Percentiles rank a stretch among this genome's conserved stretches.
Conservation (phyloP, 768 basidiomycete genomes). For the Xanthoconium stramineum region DNA sequence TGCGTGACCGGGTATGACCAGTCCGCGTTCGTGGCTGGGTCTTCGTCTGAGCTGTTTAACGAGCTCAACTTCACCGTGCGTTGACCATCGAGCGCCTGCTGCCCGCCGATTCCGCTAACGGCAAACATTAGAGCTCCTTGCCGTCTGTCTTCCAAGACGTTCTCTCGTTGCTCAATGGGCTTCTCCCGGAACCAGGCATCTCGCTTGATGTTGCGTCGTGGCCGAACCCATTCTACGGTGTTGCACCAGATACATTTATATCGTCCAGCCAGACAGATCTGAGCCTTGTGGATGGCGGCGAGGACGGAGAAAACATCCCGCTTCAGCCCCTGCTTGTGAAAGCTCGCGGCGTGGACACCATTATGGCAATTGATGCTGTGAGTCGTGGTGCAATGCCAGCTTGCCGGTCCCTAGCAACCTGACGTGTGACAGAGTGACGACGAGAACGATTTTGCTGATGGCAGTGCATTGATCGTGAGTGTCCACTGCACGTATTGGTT, state of each 20-base stretch:
- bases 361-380: slow-evolving; percentile 48
- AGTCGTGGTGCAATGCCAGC: neutral
- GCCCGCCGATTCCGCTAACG: neutral
- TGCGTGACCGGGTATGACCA: slow-evolving; percentile 37
- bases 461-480: slow-evolving; percentile 26
- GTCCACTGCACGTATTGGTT: neutral
- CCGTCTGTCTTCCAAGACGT: slow-evolving; percentile 7
- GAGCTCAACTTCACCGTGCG: slow-evolving; percentile 28
- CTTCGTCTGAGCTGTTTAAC: slow-evolving; percentile 39
- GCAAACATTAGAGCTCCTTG: slow-evolving; percentile 3
- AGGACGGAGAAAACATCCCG: slow-evolving; percentile 42
- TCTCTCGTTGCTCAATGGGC: slow-evolving; percentile 13
- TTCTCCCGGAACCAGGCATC: slow-evolving; percentile 24
- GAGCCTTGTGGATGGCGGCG: slow-evolving; percentile 39
- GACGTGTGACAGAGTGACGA: slow-evolving; percentile 13
- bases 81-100: neutral
- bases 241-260: slow-evolving; percentile 33
- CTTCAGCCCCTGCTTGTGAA: slow-evolving; percentile 47
- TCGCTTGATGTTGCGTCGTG: slow-evolving; percentile 30
- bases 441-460: slow-evolving; percentile 20
- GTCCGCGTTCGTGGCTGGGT: slow-evolving; percentile 34
- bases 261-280: slow-evolving; percentile 31
- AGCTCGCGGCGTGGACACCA: slow-evolving; percentile 44
- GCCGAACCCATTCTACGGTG: slow-evolving; percentile 39
- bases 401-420: neutral